Evolutionary conservation across 495 filamentous ascomycete genomes (phyloP).

Genomic region (Penicillium fimorum): DNA sequence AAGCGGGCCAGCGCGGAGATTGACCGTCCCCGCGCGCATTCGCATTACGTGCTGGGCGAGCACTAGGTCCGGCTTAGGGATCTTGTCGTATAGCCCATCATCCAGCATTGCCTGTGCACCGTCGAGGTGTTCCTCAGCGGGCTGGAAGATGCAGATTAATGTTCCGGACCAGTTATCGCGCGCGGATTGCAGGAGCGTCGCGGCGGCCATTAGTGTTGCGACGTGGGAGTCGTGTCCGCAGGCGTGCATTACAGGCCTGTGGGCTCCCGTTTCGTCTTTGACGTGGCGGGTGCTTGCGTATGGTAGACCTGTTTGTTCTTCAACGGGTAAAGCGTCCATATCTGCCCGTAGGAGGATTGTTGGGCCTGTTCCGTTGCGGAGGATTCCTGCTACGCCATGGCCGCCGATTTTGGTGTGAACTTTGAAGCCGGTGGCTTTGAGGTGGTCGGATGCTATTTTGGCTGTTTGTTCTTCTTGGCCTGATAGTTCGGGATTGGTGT

Average conservation of each 20-base stretch:
- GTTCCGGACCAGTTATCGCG: conserved; percentile 54
- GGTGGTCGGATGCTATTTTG: conserved; percentile 36
- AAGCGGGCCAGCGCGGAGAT: conserved; percentile 25
- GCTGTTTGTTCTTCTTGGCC: conserved; percentile 49
- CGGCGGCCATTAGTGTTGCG: conserved; percentile 49
- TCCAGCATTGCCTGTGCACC: conserved; percentile 62
- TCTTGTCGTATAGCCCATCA: conserved; percentile 56
- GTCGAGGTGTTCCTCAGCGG: conserved; percentile 54
- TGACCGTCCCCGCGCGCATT: conserved; percentile 42
- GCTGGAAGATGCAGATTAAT: conserved; percentile 59
- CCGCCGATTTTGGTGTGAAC: conserved; percentile 54
- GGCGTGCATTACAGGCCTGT: conserved; percentile 60
- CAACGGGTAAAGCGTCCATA: conserved; percentile 60
- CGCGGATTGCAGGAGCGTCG: conserved; percentile 41
- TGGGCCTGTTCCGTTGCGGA: conserved; percentile 54
- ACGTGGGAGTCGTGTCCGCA: conserved; percentile 69
- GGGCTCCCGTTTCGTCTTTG: conserved; percentile 43
- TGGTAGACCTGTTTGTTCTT: conserved; percentile 53
- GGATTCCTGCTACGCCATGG: conserved; percentile 53
- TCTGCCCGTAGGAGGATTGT: conserved; percentile 59
- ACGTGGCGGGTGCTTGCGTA: conserved; percentile 51
- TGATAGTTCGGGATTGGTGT: conserved; percentile 53
- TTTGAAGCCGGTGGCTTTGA: conserved; percentile 40
- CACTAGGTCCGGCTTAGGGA: conserved; percentile 51
- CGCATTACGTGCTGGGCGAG: conserved; percentile 58